Percentiles rank a stretch among this genome's conserved stretches.
Evolutionary conservation across 1,284 basidiomycete genomes (phyloP).

Genomic region (Apiotrichum akiyoshidainum): DNA sequence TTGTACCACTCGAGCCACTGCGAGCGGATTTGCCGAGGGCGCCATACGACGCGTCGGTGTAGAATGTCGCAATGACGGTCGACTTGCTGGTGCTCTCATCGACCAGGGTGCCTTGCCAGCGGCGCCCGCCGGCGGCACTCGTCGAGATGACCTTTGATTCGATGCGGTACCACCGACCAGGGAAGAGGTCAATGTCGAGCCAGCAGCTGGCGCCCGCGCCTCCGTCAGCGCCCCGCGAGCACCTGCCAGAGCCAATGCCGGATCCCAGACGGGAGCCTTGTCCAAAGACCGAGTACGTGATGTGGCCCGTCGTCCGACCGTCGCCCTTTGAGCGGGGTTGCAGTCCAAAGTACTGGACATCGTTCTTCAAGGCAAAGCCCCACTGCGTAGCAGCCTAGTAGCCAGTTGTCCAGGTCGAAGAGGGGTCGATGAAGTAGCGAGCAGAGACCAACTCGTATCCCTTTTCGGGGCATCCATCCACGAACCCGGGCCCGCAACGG

Average conservation of each 20-base stretch:
- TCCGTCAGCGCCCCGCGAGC: slow-evolving; percentile 5
- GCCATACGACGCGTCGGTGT: slow-evolving; percentile 5
- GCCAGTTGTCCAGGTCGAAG: slow-evolving; percentile 2
- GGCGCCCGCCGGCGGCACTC: neutral
- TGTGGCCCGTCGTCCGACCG: slow-evolving; percentile 1
- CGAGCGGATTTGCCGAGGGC: neutral
- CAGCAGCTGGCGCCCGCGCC: slow-evolving; percentile 6
- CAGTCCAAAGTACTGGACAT: slow-evolving; percentile 13
- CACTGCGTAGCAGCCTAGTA: slow-evolving; percentile 10
- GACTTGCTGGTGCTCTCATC: slow-evolving; percentile 1
- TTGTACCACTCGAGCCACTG: slow-evolving; percentile 16
- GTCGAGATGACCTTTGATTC: slow-evolving; percentile 3
- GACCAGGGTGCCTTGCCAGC: slow-evolving; percentile 14
- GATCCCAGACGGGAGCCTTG: neutral
- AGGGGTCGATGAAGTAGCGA: slow-evolving; percentile 4
- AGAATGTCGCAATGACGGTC: slow-evolving; percentile 10
- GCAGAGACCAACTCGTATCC: slow-evolving; percentile 7
- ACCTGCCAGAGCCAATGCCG: slow-evolving; percentile 2
- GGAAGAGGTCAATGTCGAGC: slow-evolving; percentile 2
- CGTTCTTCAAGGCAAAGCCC: slow-evolving; percentile 5
- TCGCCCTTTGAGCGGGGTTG: slow-evolving; percentile 1
- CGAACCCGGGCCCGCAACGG: neutral
- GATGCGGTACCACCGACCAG: slow-evolving; percentile 12
- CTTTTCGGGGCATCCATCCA: neutral
- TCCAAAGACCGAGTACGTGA: slow-evolving; percentile 10